Evolutionary conservation across 768 basidiomycete genomes (phyloP), one percentile per base, ranked within the genome.

Genomic region (Gymnopilus junonius): DNA sequence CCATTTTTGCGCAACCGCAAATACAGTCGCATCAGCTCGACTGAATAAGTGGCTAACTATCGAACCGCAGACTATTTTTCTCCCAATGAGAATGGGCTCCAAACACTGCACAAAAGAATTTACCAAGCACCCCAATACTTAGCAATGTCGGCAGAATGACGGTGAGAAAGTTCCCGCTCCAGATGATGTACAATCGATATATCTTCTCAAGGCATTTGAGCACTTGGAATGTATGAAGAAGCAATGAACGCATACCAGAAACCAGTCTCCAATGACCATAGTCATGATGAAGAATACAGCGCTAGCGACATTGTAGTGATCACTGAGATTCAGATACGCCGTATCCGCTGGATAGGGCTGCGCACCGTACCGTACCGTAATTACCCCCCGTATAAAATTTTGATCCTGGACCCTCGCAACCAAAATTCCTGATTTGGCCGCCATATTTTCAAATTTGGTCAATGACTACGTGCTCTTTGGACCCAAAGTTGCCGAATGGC

Each of bases 211-310:
- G 5, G 20, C 27, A 3, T 15, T 2, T 23, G 12, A n/a, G 8
- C 5, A 17, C 35, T 3, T 29, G 27, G 1, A 15, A 37, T 21
- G 12, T 8, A 3, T 1, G 29, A n/a, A 14, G 2, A 29, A 17
- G 12, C 1, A 27, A n/a, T 5, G 1, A 15, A 39, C 8, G 15
- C 54, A 37, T 29, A 55, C 54, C 15, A 55, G 25, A 27, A 55
- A 55, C 54, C 54, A 55, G 35, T 55, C 54, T 55, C 54, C 54
- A 6, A 55, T 55, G 15, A 55, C 34, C 23, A 55, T 25, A 23
- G 54, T 55, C 39, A 23, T 37, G 21, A 55, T 27, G 27, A 55
- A 55, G 21, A 55, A 55, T 5, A 40, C 54, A 23, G 54, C 34
- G 8, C 37, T 55, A 2, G 54, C 21, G 37, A 55, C n/a, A 27